phyloP scores from a whole-genome alignment of 352 stramenopile species.

The Phytopythium vexans region DNA sequence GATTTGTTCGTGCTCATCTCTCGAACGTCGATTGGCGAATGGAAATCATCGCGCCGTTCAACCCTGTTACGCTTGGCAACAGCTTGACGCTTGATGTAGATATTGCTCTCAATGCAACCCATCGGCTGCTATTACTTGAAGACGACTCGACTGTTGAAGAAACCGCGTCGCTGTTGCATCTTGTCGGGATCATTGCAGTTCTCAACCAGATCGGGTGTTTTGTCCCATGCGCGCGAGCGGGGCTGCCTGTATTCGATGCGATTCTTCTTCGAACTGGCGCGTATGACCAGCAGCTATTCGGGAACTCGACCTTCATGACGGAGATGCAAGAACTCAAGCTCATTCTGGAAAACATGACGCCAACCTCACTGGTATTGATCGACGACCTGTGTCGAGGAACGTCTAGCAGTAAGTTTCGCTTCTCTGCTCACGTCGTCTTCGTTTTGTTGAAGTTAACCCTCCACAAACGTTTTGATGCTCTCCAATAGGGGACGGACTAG shows the following conservation, averaged over 20 bases:
- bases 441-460: background rate
- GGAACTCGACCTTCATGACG: conserved; percentile 50
- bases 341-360: conserved; percentile 31
- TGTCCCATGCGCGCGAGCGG: conserved; percentile 37
- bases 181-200: conserved; percentile 25
- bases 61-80: background rate
- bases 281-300: conserved; percentile 39
- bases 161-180: conserved; percentile 8
- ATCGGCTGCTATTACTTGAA: conserved; percentile 27
- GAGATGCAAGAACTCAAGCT: conserved; percentile 47
- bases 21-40: background rate
- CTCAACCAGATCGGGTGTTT: conserved; percentile 68
- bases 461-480: background rate
- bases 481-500: conserved; percentile 24
- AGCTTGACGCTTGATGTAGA: background rate
- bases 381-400: conserved; percentile 56
- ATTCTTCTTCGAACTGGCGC: conserved; percentile 39
- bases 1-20: conserved; percentile 19
- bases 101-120: conserved; percentile 6
- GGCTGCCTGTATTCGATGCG: conserved; percentile 39
- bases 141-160: conserved; percentile 4
- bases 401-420: conserved; percentile 16
- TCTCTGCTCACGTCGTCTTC: background rate
- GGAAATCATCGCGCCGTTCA: conserved; percentile 24
- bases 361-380: conserved; percentile 37